Percentiles rank a stretch among this genome's conserved stretches.
These are phyloP conservation scores for Claviceps lovelessii DNA, from an alignment of 2,329 filamentous ascomycete species.

Conservation along the genomic window DNA sequence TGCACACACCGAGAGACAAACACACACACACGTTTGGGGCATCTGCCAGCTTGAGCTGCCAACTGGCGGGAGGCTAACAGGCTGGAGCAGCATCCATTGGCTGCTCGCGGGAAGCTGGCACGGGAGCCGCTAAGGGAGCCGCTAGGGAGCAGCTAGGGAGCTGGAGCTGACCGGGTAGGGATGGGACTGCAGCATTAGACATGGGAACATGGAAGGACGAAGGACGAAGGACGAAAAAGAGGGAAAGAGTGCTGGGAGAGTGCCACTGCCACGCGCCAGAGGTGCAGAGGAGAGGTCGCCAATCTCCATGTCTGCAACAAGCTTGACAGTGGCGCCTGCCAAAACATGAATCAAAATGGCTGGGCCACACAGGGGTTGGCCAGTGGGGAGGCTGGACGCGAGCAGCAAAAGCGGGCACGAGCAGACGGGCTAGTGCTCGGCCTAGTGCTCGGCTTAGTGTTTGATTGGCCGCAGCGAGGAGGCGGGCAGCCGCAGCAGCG, in stretches of 20 bases:
- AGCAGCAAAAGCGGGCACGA: not conserved
- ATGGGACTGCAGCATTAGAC: too few species aligned
- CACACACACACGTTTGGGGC: not conserved
- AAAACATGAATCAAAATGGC: not conserved
- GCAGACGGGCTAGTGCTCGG: not conserved
- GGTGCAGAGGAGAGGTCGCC: not conserved
- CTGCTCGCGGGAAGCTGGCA: not conserved
- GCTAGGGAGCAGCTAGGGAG: too few species aligned
- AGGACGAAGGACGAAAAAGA: not conserved
- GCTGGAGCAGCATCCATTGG: not conserved
- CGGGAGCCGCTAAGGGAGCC: not conserved
- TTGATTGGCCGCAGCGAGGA: not conserved
- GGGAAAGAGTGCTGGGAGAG: not conserved
- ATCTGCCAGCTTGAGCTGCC: not conserved
- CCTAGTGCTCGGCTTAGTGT: too few species aligned
- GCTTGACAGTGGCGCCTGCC: too few species aligned
- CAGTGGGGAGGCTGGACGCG: not conserved
- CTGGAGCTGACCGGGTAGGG: not conserved
- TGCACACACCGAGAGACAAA: not conserved
- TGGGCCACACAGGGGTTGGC: not conserved
- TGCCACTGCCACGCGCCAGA: too few species aligned
- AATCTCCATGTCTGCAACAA: not conserved
- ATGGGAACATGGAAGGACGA: not conserved
- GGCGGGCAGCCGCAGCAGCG: not conserved
- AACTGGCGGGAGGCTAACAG: not conserved